Percentiles rank a stretch among this genome's conserved stretches.
Conservation (phyloP, 768 basidiomycete species). For the Exidia glandulosa region DNA sequence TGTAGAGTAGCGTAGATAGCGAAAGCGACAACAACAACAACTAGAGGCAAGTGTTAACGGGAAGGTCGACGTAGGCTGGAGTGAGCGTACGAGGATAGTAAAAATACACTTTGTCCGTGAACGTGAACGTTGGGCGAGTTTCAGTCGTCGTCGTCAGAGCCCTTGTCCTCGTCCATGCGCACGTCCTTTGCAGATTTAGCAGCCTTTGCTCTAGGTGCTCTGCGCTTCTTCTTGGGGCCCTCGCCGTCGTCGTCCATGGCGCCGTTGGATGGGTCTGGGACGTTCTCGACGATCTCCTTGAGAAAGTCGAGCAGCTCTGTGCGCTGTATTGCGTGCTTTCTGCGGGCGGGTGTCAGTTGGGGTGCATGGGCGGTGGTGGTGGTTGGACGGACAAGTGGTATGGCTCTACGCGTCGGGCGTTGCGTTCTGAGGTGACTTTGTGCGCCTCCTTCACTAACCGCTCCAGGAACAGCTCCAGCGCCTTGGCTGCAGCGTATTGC, state of each 20-base stretch:
- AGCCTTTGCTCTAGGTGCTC: conserved; percentile 5
- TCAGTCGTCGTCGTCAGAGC: not conserved
- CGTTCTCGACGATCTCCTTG: conserved; percentile 76
- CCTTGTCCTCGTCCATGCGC: conserved; percentile 6
- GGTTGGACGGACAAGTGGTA: conserved; percentile 73
- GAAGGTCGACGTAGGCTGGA: not conserved
- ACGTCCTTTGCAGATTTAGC: conserved; percentile 4
- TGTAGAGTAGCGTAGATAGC: not conserved
- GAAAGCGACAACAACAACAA: not conserved
- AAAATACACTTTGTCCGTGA: not conserved
- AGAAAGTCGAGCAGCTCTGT: conserved; percentile 89
- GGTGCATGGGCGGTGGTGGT: not conserved
- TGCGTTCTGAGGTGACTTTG: conserved; percentile 66
- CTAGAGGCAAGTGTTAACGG: not conserved
- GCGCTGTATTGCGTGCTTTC: conserved; percentile 85
- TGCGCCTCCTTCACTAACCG: conserved; percentile 73
- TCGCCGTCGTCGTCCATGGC: conserved; percentile 31
- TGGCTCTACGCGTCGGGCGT: conserved; percentile 80
- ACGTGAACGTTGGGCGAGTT: not conserved
- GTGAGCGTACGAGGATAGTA: not conserved
- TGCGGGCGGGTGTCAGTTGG: conserved; percentile 19
- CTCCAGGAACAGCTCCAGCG: conserved; percentile 82
- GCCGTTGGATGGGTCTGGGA: conserved; percentile 81
- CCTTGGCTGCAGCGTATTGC: conserved; percentile 55
- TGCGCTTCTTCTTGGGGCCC: conserved; percentile 8